phyloP scores from a whole-genome alignment of 257 asterid species.

The Salvia rosmarinus region DNA sequence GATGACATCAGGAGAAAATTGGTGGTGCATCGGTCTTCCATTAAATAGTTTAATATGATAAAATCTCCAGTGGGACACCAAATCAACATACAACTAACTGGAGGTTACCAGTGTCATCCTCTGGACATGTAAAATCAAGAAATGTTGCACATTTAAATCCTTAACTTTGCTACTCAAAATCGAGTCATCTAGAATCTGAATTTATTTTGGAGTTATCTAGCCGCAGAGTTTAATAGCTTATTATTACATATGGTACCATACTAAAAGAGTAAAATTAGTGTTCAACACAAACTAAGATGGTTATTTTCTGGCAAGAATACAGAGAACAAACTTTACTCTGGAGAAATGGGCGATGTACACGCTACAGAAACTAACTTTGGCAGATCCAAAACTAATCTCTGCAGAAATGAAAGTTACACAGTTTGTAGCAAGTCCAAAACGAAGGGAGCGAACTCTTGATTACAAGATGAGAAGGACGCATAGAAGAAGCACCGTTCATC shows the following conservation, averaged over 20 bases:
- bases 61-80: constrained; percentile 12
- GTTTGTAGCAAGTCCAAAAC: not conserved
- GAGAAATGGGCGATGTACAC: no score
- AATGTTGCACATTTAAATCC: not conserved
- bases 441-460: not conserved
- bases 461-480: not conserved
- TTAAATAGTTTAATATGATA: not conserved
- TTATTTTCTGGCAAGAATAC: not conserved
- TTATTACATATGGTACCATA: not conserved
- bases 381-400: no score
- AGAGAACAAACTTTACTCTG: not conserved
- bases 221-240: not conserved
- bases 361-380: no score
- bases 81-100: not conserved
- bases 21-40: not conserved
- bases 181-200: no score
- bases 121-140: not conserved
- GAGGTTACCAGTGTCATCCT: no score
- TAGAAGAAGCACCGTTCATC: not conserved
- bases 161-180: not conserved
- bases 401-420: no score
- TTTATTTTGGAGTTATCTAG: no score
- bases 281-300: not conserved
- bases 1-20: constrained; percentile 18
- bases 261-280: not conserved